Evolutionary conservation across 2,329 filamentous ascomycete species (phyloP).

Genomic region (Chaetomium globosum): DNA sequence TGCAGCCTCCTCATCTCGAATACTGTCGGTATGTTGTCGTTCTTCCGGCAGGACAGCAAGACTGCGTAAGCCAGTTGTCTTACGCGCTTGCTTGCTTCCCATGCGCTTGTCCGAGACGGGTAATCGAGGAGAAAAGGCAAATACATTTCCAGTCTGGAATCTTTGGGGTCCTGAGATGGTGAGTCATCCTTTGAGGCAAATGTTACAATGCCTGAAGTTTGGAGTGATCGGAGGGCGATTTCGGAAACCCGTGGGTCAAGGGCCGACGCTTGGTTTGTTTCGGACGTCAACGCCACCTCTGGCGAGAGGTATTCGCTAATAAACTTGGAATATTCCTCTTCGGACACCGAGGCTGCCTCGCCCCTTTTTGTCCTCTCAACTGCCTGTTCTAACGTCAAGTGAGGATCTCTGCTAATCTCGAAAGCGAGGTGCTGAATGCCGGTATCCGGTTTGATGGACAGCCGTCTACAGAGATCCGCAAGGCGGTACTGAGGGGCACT

Average conservation of each 20-base stretch:
- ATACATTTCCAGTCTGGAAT: constrained; percentile 40
- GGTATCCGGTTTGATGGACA: constrained; percentile 35
- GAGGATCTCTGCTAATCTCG: constrained; percentile 39
- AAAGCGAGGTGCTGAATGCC: constrained; percentile 41
- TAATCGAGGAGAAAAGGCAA: constrained; percentile 48
- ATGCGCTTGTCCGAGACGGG: constrained; percentile 44
- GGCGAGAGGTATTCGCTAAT: constrained; percentile 35
- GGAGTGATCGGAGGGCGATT: constrained; percentile 36
- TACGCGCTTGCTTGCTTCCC: constrained; percentile 44
- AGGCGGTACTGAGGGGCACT: constrained; percentile 35
- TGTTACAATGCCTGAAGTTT: background rate
- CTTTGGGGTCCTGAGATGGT: background rate
- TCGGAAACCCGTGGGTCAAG: constrained; percentile 41
- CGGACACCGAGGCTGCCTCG: constrained; percentile 23
- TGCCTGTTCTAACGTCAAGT: constrained; percentile 35
- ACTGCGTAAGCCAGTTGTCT: constrained; percentile 46
- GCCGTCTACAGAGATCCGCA: constrained; percentile 34
- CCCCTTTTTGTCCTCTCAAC: constrained; percentile 34
- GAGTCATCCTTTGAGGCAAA: background rate
- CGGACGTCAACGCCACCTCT: constrained; percentile 23
- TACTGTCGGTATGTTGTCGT: constrained; percentile 33
- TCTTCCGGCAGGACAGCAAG: constrained; percentile 34
- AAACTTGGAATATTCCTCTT: constrained; percentile 38
- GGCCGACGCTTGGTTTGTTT: constrained; percentile 1
- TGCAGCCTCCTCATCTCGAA: constrained; percentile 47